phyloP scores from a whole-genome alignment of 1,139 yeast genomes.

The Saccharomycopsis hybrid region DNA sequence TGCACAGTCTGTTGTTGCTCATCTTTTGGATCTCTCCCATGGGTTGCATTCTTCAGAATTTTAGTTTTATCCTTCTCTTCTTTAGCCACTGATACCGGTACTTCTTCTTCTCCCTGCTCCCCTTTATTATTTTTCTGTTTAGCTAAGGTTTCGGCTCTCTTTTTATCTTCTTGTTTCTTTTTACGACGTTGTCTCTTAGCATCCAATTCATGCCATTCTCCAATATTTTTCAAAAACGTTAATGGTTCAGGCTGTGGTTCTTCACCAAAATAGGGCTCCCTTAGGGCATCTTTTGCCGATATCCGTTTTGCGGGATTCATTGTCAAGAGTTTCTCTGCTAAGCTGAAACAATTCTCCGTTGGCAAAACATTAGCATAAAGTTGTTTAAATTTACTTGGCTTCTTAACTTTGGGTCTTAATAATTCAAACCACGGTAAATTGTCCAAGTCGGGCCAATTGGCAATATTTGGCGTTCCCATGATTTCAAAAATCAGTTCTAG shows the following conservation, averaged over 20 bases:
- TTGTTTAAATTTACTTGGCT: slow-evolving; percentile 42
- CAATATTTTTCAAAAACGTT: slow-evolving; percentile 45
- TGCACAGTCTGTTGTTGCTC: too few species aligned
- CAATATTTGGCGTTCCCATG: slow-evolving; percentile 78
- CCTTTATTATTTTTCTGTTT: too few species aligned
- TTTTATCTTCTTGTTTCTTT: slow-evolving; percentile 36
- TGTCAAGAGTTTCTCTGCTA: slow-evolving; percentile 56
- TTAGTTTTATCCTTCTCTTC: too few species aligned
- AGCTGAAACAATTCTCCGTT: slow-evolving; percentile 49
- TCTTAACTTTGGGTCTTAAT: slow-evolving; percentile 53
- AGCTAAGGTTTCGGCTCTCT: background rate
- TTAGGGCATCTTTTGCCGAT: slow-evolving; percentile 54
- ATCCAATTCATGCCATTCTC: slow-evolving; percentile 96
- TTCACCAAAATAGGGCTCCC: slow-evolving; percentile 63
- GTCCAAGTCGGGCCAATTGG: slow-evolving; percentile 74
- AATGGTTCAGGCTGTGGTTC: slow-evolving; percentile 59
- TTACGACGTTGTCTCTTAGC: slow-evolving; percentile 77
- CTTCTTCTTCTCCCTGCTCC: too few species aligned
- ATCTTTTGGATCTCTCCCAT: too few species aligned
- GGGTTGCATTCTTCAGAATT: too few species aligned
- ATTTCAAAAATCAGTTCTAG: slow-evolving; percentile 66
- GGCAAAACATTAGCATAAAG: slow-evolving; percentile 41
- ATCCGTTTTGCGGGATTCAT: slow-evolving; percentile 66
- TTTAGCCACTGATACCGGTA: too few species aligned
- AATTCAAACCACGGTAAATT: slow-evolving; percentile 90